phyloP scores from a whole-genome alignment of 148 eudicot genomes.

The Fagopyrum esculentum region DNA sequence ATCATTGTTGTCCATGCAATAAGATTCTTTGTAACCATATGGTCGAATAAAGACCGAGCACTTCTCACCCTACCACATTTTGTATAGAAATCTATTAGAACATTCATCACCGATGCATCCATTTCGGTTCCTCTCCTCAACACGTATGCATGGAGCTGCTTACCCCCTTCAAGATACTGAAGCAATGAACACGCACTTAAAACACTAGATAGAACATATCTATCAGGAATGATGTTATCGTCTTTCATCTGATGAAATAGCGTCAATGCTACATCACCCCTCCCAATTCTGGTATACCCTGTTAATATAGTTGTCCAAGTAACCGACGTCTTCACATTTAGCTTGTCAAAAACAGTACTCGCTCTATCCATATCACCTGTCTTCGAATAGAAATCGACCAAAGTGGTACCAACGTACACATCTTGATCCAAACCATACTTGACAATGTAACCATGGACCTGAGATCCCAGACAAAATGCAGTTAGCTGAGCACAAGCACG shows the following conservation, averaged over 20 bases:
- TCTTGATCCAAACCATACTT: slow-evolving; percentile 39
- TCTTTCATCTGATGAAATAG: slow-evolving; percentile 38
- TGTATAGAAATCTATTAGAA: slow-evolving; percentile 51
- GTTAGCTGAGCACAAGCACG: slow-evolving; percentile 39
- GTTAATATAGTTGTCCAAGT: slow-evolving; percentile 56
- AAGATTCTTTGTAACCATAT: slow-evolving; percentile 37
- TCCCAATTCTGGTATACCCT: slow-evolving; percentile 45
- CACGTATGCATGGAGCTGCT: slow-evolving; percentile 55
- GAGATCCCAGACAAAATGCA: slow-evolving; percentile 26
- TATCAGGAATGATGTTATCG: slow-evolving; percentile 44
- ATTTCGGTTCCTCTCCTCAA: slow-evolving; percentile 39
- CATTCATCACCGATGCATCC: slow-evolving; percentile 46
- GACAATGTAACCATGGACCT: slow-evolving; percentile 39
- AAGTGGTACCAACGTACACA: slow-evolving; percentile 54
- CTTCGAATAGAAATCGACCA: slow-evolving; percentile 56
- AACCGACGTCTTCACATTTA: slow-evolving; percentile 40
- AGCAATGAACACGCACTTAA: slow-evolving; percentile 48
- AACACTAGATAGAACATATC: slow-evolving; percentile 47
- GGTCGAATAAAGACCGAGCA: slow-evolving; percentile 40
- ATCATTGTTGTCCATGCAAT: slow-evolving; percentile 74
- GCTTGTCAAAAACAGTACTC: slow-evolving; percentile 37
- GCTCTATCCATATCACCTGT: slow-evolving; percentile 36
- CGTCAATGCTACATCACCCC: slow-evolving; percentile 41
- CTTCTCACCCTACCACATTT: slow-evolving; percentile 48
- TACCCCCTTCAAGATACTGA: slow-evolving; percentile 46